A percentile compares a stretch with the other conserved stretches of the same genome.
Evolutionary conservation across 1,139 yeast species (phyloP).

Genomic region (Diutina mesorugosa): DNA sequence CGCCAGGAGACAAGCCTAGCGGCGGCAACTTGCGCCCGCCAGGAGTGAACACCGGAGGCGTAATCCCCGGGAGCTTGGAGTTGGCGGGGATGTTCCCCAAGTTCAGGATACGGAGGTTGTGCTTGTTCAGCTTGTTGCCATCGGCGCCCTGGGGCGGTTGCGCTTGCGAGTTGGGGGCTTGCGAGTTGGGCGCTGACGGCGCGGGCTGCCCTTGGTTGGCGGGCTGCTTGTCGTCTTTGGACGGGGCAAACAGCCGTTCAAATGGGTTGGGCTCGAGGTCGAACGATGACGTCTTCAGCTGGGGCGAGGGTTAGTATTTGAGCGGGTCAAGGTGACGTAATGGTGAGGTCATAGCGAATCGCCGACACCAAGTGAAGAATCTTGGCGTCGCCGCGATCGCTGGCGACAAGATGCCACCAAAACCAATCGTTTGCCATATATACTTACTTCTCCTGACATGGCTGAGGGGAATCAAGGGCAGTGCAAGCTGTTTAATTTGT

Average conservation of each 20-base stretch:
- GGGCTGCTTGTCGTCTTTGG: conserved; percentile 13
- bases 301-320: conserved; percentile 11
- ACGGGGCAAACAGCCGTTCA: conserved; percentile 79
- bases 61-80: conserved; percentile 21
- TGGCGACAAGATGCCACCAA: not conserved
- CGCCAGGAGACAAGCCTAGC: conserved; percentile 29
- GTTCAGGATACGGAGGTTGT: not conserved
- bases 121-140: conserved; percentile 6
- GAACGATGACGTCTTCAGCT: conserved; percentile 35
- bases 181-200: not conserved
- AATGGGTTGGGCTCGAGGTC: conserved; percentile 93
- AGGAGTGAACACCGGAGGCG: conserved; percentile 48
- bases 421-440: not conserved
- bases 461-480: not conserved
- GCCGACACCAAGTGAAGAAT: not conserved
- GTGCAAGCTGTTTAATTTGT: not conserved
- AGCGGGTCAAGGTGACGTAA: conserved; percentile 5
- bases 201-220: conserved; percentile 2
- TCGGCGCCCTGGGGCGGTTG: conserved; percentile 2
- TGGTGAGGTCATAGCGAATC: conserved; percentile 3
- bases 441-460: conserved; percentile 19
- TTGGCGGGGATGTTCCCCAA: not conserved
- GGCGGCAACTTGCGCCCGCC: conserved; percentile 54
- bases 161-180: not conserved
- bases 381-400: not conserved